These are phyloP conservation scores for Mortierella sp. DNA, from an alignment of 371 early-diverging fungal genomes.

Conservation along the genomic window DNA sequence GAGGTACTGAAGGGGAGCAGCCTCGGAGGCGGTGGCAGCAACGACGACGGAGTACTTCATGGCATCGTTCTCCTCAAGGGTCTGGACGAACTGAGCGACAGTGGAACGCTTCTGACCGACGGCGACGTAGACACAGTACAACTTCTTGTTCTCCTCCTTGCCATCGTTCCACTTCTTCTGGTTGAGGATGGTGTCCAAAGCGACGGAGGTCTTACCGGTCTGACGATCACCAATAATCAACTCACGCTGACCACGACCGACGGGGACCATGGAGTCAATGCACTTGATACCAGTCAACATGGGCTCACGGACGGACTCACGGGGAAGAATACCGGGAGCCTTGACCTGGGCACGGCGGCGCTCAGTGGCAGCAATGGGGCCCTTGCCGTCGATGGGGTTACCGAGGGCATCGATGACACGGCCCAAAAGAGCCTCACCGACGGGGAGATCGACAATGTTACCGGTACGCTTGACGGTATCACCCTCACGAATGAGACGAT, in stretches of 20 bases:
- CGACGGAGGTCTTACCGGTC: conserved; percentile 97
- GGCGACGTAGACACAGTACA: conserved; percentile 98
- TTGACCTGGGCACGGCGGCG: conserved; percentile 95
- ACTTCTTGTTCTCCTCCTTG: conserved; percentile 87
- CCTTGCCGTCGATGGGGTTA: conserved; percentile 98
- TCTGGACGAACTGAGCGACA: conserved; percentile 96
- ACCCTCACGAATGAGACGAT: conserved; percentile 97
- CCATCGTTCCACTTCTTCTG: conserved; percentile 96
- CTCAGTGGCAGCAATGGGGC: conserved; percentile 81
- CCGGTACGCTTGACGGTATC: conserved; percentile 98
- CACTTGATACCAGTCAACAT: conserved; percentile 99
- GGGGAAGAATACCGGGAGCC: conserved; percentile 98
- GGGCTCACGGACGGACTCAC: conserved; percentile 96
- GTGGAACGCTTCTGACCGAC: conserved; percentile 98
- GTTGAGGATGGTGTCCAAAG: conserved; percentile 95
- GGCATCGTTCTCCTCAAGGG: conserved; percentile 91
- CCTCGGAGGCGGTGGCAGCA: conserved; percentile 96
- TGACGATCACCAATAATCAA: conserved; percentile 99
- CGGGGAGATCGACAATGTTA: conserved; percentile 96
- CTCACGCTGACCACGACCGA: conserved; percentile 99
- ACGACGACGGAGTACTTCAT: conserved; percentile 95
- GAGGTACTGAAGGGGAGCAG: conserved; percentile 95
- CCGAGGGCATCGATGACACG: conserved; percentile 97
- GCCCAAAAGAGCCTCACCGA: conserved; percentile 91
- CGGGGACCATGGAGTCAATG: conserved; percentile 98